Evolutionary conservation across 208 protist species (phyloP), one percentile per base, ranked within the genome.

Genomic region (Crithidia expoeki): DNA sequence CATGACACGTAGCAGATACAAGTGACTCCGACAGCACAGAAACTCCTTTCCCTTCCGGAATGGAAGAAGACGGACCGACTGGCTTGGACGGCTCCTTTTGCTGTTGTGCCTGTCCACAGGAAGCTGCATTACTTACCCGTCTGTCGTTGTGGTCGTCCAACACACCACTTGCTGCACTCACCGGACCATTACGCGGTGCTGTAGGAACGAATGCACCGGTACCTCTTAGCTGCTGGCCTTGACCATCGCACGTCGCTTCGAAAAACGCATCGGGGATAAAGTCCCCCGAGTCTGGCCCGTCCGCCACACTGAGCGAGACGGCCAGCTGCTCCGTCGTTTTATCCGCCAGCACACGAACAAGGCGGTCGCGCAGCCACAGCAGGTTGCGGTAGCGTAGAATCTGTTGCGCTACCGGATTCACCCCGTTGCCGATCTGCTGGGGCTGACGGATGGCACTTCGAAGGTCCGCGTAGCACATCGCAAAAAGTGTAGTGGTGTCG

Each of bases 211-310:
- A 34, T n/a, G 38, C 38, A 36, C 25, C 3, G 3, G 17, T 17
- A 33, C 55, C 55, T 21, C 34, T 16, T 11, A 4, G 21, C 33
- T 57, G 46, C n/a, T 12, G 17, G 16, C 9, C 9, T 30, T 12
- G 16, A 14, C 3, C 5, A 16, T 27, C 21, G 21, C 23, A 10
- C 2, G 7, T 4, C 25, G 42, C 14, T 17, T 77, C 70, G 28
- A 91, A 80, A 30, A 84, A 80, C 11, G 66, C 72, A 30, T 91
- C 86, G 11, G 82, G 78, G 27, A 91, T 91, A 33, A 91, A 91
- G 58, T 88, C 83, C 7, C 69, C 46, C 1, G 71, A 65, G 32
- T 51, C 63, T 4, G 83, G 77, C 0, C 82, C 85, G 4, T 67
- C 68, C 0, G 68, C 66, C 19, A 95, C 74, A 38, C 63, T 76